Conservation (phyloP, 1,139 yeast genomes). For the Saccharomyces hybrid region DNA sequence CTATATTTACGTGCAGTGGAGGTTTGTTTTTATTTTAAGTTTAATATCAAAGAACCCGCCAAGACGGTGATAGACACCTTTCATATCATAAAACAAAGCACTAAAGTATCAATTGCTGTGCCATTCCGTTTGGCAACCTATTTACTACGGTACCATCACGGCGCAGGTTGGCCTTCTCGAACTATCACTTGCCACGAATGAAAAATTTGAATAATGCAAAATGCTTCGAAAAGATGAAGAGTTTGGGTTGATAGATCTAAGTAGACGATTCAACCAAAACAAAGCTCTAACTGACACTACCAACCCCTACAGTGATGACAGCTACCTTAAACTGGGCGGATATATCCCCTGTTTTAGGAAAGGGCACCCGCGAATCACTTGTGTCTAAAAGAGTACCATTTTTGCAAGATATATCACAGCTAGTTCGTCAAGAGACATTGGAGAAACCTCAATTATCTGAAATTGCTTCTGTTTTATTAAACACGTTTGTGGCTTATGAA, state of each 20-base stretch:
- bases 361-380: conserved; percentile 15
- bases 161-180: too few relatives aligned
- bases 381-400: conserved; percentile 18
- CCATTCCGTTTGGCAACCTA: too few relatives aligned
- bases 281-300: conserved; percentile 1
- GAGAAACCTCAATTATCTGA: conserved; percentile 19
- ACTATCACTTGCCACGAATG: too few relatives aligned
- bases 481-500: conserved; percentile 38
- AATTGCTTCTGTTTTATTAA: conserved; percentile 31
- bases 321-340: conserved; percentile 16
- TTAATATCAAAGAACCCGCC: too few relatives aligned
- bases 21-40: too few relatives aligned
- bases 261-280: background rate
- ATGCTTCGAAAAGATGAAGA: background rate
- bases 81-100: too few relatives aligned
- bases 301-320: background rate
- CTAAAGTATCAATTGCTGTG: too few relatives aligned
- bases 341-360: conserved; percentile 15
- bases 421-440: conserved; percentile 14
- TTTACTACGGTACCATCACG: too few relatives aligned
- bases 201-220: too few relatives aligned
- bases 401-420: conserved; percentile 12
- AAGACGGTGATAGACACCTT: too few relatives aligned
- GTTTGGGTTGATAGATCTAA: background rate
- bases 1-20: too few relatives aligned